Conservation (phyloP, 2,329 filamentous ascomycete genomes). For the Sarocladium strictum region DNA sequence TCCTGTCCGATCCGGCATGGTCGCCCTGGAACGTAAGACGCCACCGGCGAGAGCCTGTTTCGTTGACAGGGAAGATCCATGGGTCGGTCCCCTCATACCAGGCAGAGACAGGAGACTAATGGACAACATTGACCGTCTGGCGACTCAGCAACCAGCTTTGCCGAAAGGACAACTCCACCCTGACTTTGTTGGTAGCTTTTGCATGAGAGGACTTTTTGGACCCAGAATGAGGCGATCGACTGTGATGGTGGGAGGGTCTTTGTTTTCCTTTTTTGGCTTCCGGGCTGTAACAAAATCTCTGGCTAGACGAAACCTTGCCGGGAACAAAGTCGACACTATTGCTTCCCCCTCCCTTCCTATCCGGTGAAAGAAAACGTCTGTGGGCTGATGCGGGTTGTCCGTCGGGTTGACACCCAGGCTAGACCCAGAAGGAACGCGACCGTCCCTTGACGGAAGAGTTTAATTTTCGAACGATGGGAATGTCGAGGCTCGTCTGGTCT, state of each 20-base stretch:
- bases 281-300: background rate
- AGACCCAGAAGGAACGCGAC: background rate
- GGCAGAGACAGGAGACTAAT: too few species aligned
- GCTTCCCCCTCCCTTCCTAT: too few species aligned
- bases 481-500: background rate
- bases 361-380: too few species aligned
- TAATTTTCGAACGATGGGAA: background rate
- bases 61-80: background rate
- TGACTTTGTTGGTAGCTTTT: too few species aligned
- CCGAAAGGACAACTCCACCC: too few species aligned
- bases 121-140: too few species aligned
- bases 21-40: background rate
- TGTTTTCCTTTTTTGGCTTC: background rate
- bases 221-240: background rate
- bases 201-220: too few species aligned
- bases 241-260: slow-evolving; percentile 3
- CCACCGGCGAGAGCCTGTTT: background rate
- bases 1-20: slow-evolving; percentile 7
- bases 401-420: background rate
- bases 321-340: background rate
- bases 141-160: too few species aligned
- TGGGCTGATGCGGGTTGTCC: background rate
- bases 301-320: background rate
- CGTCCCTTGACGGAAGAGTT: background rate
- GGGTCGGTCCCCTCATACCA: too few species aligned